Base-by-base conservation (phyloP, 106 monocot genomes). In the Acanthochlamys bracteata region DNA sequence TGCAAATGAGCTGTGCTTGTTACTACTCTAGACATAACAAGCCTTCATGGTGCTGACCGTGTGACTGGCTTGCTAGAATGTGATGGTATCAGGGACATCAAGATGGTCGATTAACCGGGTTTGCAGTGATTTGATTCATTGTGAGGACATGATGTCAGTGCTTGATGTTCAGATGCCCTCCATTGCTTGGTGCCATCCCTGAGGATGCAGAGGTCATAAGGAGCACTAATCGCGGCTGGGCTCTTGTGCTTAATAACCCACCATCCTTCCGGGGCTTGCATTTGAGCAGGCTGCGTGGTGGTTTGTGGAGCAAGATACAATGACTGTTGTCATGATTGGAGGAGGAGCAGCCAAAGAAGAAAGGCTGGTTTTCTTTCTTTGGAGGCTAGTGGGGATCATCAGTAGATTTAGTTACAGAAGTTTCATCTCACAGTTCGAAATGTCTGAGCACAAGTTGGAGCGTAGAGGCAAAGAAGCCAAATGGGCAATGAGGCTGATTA, bases 121-220 rank as follows among this genome's bases (percentile, higher is more conserved):
- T 0, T 60, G 95, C 55, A 79, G 82, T 7, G 95, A 95, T 46
- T 59, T 95, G 22, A 84, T 95, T 42, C 66, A 68, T 20, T 90
- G 90, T 10, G 90, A 95, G 60, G 95, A 95, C 59, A 95, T 95
- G 95, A 95, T 95, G 95, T 90, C 90, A 7, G 90, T 89, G 22
- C 78, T 95, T 10, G 95, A 95, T 42, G 90, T 95, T 55, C 95
- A 95, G 64, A 95, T 95, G 95, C 22, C 72, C 90, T 41, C 68
- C 82, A 13, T 57, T 95, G 62, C 84, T 95, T 11, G 95, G 95
- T 8, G 90, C 84, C 1, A 84, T 95, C 20, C 95, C 95, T 8
- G 95, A 95, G 69, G 95, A 95, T 26, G 63, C 95, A 0, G 95
- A 95, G 82, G 95, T 95, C 15, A 90, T 95, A 8, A 64, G 78